Evolutionary conservation across 2,329 filamentous ascomycete genomes (phyloP).

Genomic region (Alternaria sp.): DNA sequence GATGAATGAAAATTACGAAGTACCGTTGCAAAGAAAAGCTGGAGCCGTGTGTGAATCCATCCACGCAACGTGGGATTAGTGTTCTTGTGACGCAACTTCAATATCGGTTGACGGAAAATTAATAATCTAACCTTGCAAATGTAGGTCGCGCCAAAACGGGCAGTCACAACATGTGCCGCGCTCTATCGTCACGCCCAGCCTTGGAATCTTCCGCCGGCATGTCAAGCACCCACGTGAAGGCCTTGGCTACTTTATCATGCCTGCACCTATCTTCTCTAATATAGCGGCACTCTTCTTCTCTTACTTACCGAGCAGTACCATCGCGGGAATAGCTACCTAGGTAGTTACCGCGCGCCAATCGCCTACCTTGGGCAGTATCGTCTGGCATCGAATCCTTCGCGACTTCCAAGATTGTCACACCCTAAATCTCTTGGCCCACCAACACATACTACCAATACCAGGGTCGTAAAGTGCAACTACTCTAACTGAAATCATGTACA

Average conservation of each 20-base stretch:
- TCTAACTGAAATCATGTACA: too few species aligned
- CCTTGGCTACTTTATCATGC: neutral
- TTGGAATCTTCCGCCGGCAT: too few species aligned
- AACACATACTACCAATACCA: too few species aligned
- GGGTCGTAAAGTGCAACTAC: too few species aligned
- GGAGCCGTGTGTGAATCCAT: too few species aligned
- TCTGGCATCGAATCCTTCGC: neutral
- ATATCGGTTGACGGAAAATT: neutral
- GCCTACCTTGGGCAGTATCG: neutral
- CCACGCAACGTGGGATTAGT: too few species aligned
- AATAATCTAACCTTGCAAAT: neutral
- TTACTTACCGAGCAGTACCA: neutral
- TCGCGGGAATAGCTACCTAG: neutral
- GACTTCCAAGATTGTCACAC: neutral
- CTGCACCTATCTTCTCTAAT: neutral
- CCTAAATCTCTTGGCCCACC: too few species aligned
- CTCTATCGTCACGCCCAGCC: neutral
- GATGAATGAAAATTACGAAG: neutral
- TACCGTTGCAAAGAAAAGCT: too few species aligned
- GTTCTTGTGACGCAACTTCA: neutral
- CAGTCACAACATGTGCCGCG: neutral
- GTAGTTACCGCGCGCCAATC: neutral
- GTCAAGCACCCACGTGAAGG: neutral
- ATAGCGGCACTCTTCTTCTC: neutral
- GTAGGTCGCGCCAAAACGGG: neutral